Percentiles rank a stretch among this genome's conserved stretches.
phyloP scores from a whole-genome alignment of 208 protist genomes.

The Crithidia mellificae region DNA sequence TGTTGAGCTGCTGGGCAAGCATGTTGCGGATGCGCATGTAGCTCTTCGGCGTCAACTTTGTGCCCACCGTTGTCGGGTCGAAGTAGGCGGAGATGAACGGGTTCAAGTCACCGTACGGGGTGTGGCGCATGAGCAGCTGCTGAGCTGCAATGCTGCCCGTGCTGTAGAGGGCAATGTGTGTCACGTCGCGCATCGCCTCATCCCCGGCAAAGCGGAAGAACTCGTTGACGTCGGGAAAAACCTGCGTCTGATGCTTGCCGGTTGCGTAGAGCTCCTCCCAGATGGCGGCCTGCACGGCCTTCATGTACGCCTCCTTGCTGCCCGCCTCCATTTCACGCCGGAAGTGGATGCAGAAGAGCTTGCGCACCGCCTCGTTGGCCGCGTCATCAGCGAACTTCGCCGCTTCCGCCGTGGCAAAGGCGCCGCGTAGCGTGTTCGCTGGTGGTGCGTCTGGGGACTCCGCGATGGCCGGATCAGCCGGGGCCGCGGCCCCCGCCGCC shows the following conservation, averaged over 20 bases:
- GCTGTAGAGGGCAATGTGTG: constrained; percentile 83
- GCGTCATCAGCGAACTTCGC: constrained; percentile 12
- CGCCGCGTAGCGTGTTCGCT: neutral
- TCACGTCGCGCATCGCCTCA: neutral
- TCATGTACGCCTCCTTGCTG: constrained; percentile 44
- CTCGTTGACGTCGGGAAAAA: constrained; percentile 49
- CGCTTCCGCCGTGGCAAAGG: neutral
- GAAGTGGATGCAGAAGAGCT: constrained; percentile 37
- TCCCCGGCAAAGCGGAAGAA: constrained; percentile 29
- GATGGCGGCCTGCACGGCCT: constrained; percentile 74
- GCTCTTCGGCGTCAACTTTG: constrained; percentile 54
- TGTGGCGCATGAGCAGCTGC: constrained; percentile 72
- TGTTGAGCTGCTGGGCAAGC: constrained; percentile 27
- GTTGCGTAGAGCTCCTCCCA: constrained; percentile 38
- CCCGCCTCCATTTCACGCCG: constrained; percentile 17
- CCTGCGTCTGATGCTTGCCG: constrained; percentile 10
- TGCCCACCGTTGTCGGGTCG: constrained; percentile 72
- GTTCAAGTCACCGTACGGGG: constrained; percentile 64
- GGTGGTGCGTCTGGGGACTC: neutral
- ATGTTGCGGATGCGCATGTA: constrained; percentile 66
- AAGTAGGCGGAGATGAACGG: constrained; percentile 76
- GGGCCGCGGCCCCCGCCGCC: constrained; percentile 21
- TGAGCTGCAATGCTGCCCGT: constrained; percentile 66
- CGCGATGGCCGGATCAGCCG: neutral
- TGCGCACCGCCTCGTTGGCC: constrained; percentile 18